These are phyloP conservation scores for Microcyclosporella mali DNA, from an alignment of 2,329 filamentous ascomycete genomes.

Conservation along the genomic window DNA sequence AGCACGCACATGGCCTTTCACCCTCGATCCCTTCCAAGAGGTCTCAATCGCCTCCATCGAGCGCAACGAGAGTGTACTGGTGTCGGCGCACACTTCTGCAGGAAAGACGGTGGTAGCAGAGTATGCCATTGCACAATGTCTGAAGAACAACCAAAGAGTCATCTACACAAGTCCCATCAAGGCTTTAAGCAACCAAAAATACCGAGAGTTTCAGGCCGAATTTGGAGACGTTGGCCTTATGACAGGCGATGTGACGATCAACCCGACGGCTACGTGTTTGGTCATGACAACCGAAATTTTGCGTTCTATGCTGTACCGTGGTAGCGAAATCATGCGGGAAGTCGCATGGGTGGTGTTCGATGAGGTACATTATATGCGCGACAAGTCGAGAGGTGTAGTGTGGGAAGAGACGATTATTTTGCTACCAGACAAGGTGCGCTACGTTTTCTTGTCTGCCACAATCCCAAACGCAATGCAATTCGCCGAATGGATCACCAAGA, in stretches of 20 bases:
- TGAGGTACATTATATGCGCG: constrained; percentile 97
- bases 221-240: constrained; percentile 97
- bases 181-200: constrained; percentile 97
- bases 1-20: constrained; percentile 78
- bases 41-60: constrained; percentile 92
- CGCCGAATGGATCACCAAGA: constrained; percentile 98
- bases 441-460: constrained; percentile 95
- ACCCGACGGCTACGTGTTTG: constrained; percentile 92
- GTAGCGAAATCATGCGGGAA: constrained; percentile 98
- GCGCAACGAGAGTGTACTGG: constrained; percentile 89
- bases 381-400: constrained; percentile 87
- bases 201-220: constrained; percentile 88
- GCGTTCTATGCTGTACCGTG: constrained; percentile 94
- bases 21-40: constrained; percentile 94
- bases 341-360: constrained; percentile 98
- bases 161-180: constrained; percentile 99
- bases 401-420: constrained; percentile 99
- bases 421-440: constrained; percentile 95
- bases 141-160: constrained; percentile 95
- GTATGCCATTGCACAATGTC: constrained; percentile 93
- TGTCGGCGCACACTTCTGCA: constrained; percentile 94
- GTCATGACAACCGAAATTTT: constrained; percentile 99
- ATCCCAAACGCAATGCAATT: constrained; percentile 99
- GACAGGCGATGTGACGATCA: constrained; percentile 99
- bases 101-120: constrained; percentile 98